Evolutionary conservation across 2,329 filamentous ascomycete genomes (phyloP), one percentile per base, ranked within the genome.

Genomic region (Acrocalymma vagum): DNA sequence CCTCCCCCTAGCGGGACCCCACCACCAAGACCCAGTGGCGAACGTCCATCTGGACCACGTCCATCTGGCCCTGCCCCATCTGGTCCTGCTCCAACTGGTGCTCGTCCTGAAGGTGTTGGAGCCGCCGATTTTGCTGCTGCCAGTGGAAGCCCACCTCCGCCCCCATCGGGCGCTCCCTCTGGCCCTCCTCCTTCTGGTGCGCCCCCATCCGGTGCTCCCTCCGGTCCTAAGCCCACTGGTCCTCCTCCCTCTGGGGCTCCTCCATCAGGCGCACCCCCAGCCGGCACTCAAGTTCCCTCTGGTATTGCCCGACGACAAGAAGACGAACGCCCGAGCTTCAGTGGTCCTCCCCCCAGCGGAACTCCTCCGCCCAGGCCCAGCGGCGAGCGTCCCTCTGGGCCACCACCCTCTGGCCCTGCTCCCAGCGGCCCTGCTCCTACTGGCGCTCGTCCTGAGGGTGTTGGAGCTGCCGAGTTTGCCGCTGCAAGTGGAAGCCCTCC

Each of bases 201-300:
- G 4, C 25, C 26, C 25, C 25, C 35, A 14, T 29, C 35, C 14
- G 26, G 26, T n/a, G 17, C 30, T 9, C 30, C 9, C 8, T 21
- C 30, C n/a, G n/a, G n/a, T 14, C 21, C 30, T 23, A 23, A 23
- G 17, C 30, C 30, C 24, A 22, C 30, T 22, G 30, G 30, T 23
- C 15, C 30, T 11, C 30, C 17, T 6, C 30, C 30, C 13, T 33
- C 30, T 14, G 30, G 30, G 9, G 15, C 30, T 7, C 17, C 30
- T 21, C 30, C 30, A 11, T 30, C 28, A 10, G 28, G 28, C 21
- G 28, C 28, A 18, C 28, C 28, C 6, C 26, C 26, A 9, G 9
- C 28, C 9, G 28, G 28, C n/a, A n/a, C 32, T 25, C n/a, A n/a
- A n/a, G n/a, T n/a, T n/a, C n/a, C n/a, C n/a, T n/a, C n/a, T n/a